Evolutionary conservation across 139 green algal genomes (phyloP).

Genomic region (Marvania coccoides): DNA sequence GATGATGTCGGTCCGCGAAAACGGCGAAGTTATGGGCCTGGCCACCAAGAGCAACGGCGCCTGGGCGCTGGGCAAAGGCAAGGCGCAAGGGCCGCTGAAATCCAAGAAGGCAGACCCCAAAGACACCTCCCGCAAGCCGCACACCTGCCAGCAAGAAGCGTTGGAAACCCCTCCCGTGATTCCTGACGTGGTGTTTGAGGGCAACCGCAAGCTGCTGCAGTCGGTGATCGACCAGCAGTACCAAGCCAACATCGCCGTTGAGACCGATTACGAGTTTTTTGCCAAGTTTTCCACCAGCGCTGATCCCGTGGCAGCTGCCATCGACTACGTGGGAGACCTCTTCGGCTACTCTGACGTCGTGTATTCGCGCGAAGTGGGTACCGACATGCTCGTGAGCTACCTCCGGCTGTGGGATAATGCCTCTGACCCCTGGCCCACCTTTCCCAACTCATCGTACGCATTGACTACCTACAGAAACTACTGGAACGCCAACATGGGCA

Average conservation of each 20-base stretch:
- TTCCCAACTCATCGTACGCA: no score
- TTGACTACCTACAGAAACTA: no score
- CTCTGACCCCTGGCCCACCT: no score
- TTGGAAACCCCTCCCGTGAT: no score
- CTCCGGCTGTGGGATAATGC: no score
- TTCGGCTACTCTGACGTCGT: constrained; percentile 3
- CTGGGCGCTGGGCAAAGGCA: constrained; percentile 6
- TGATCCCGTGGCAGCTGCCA: no score
- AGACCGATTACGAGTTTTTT: constrained; percentile 1
- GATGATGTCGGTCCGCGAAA: background rate
- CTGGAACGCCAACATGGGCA: no score
- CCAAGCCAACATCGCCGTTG: background rate
- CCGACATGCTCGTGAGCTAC: background rate
- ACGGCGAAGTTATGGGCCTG: background rate
- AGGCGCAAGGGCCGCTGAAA: background rate
- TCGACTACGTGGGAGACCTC: constrained; percentile 2
- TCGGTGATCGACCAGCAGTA: background rate
- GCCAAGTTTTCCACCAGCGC: background rate
- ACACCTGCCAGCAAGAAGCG: background rate
- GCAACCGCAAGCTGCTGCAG: no score
- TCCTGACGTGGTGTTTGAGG: no score
- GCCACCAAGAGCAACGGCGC: background rate
- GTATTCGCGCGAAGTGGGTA: background rate
- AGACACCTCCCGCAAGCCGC: background rate
- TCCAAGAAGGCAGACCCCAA: background rate